A percentile compares a stretch with the other conserved stretches of the same genome.
These are phyloP conservation scores for Gossypium davidsonii DNA, from an alignment of 441 rosid species.

Conservation along the genomic window DNA sequence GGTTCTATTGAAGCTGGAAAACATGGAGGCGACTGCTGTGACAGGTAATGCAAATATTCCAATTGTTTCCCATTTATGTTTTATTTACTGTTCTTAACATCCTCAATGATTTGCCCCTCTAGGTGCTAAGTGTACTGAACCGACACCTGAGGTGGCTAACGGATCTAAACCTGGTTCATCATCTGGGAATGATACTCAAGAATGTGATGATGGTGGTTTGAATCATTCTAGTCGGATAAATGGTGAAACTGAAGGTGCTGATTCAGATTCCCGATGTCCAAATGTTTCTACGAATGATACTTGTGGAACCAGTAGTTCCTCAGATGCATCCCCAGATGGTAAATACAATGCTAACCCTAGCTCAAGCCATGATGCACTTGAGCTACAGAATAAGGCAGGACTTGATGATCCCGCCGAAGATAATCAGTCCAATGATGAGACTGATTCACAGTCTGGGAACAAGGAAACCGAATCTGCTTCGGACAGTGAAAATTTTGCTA, in stretches of 20 bases:
- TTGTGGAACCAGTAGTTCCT: constrained; percentile 22
- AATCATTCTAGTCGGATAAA: constrained; percentile 15
- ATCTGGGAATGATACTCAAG: constrained; percentile 24
- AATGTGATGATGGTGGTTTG: constrained; percentile 25
- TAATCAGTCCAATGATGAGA: constrained; percentile 5
- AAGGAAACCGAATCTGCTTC: constrained; percentile 21
- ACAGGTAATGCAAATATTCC: constrained; percentile 24
- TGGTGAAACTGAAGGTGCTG: constrained; percentile 24
- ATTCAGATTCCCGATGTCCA: constrained; percentile 26
- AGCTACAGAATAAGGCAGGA: constrained; percentile 14
- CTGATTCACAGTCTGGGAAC: constrained; percentile 22
- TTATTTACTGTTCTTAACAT: constrained; percentile 1
- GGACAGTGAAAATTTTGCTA: constrained; percentile 3
- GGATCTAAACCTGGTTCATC: constrained; percentile 37
- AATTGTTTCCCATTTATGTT: neutral
- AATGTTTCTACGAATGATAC: constrained; percentile 24
- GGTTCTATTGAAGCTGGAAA: constrained; percentile 42
- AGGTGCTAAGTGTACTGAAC: constrained; percentile 27
- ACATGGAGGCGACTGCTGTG: constrained; percentile 18
- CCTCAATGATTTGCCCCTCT: neutral
- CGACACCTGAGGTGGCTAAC: constrained; percentile 23
- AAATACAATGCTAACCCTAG: constrained; percentile 8
- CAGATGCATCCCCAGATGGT: constrained; percentile 27
- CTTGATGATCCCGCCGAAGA: constrained; percentile 16
- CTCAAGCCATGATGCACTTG: constrained; percentile 9